Evolutionary conservation across 2,329 filamentous ascomycete genomes (phyloP), one percentile per base, ranked within the genome.

Genomic region (Ceratocystis papillata): DNA sequence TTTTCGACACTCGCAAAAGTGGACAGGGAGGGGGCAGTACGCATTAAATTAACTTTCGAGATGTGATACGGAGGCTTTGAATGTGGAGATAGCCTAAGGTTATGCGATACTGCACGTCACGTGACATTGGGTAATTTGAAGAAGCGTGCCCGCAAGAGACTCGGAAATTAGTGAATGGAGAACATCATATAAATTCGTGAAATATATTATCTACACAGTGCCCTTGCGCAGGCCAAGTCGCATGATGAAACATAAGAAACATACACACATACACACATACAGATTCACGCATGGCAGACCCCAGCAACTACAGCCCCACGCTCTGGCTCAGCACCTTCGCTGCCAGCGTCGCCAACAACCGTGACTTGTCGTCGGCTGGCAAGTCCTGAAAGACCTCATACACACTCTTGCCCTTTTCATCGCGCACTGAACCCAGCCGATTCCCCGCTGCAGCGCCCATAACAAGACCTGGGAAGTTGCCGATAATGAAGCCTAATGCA

Each of bases 381-480:
- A 99, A 79, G 71, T 96, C 89, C 77, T 83, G 85, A 74, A 93
- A 97, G 17, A 96, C 94, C 33, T 86, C 81, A 76, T 95, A 97
- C 5, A 99, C 94, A 73, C 90, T 96, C 85, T 96, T 97, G 25
- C 92, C 92, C 76, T 86, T 91, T 41, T 88, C 85, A 77, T 99
- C 94, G 66, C 94, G 81, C 22, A 99, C 84, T 5, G 90, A 89
- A 0, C 94, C 94, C n/a, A 97, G 77, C 63, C 92, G 79, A 76
- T 96, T 97, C 10, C 94, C 94, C 0, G 92, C 93, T 1, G 96
- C 92, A 1, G 90, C 90, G 2, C 94, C 94, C 0, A 93, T 93
- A 46, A 97, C 76, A 72, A 93, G 82, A 0, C 94, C 94, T 0
- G 93, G 89, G 62, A 96, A 84, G 74, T 97, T 97, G 33, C 87